These are phyloP conservation scores for Nakazawaea laoshanensis DNA, from an alignment of 805 yeast species.

Conservation along the genomic window DNA sequence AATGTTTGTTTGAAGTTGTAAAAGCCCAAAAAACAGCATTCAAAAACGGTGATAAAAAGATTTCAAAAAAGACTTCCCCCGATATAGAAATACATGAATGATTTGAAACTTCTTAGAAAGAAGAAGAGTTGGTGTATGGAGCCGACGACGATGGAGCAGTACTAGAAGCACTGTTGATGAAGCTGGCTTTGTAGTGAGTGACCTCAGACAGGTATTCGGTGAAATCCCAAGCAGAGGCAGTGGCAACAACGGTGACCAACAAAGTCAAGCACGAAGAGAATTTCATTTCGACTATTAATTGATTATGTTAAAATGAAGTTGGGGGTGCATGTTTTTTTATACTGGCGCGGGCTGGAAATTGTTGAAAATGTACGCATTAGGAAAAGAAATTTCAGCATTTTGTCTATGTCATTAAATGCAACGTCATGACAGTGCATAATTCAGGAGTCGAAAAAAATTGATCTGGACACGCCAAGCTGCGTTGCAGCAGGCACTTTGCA, in stretches of 20 bases:
- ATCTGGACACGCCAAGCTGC: no score
- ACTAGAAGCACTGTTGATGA: slow-evolving; percentile 10
- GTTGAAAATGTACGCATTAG: no score
- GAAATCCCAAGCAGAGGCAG: slow-evolving; percentile 9
- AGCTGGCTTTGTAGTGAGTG: slow-evolving; percentile 9
- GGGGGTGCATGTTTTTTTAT: no score
- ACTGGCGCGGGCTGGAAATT: no score
- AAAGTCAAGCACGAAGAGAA: slow-evolving; percentile 9
- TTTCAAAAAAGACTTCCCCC: slow-evolving; percentile 3
- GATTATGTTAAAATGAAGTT: no score
- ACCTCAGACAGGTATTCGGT: slow-evolving; percentile 3
- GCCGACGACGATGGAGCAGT: slow-evolving; percentile 7
- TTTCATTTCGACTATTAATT: slow-evolving; percentile 5
- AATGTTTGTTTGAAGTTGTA: no score
- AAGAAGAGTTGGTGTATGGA: slow-evolving; percentile 10
- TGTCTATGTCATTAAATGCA: no score
- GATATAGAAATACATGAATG: no score
- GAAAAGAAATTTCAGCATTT: no score
- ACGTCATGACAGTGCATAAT: no score
- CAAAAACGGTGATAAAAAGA: neutral
- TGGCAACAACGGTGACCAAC: slow-evolving; percentile 5
- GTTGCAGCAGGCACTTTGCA: no score
- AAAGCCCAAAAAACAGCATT: neutral
- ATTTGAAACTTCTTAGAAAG: neutral
- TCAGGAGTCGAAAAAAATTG: no score